Conservation (phyloP, 2,329 filamentous ascomycete genomes). For the Alternaria panax region DNA sequence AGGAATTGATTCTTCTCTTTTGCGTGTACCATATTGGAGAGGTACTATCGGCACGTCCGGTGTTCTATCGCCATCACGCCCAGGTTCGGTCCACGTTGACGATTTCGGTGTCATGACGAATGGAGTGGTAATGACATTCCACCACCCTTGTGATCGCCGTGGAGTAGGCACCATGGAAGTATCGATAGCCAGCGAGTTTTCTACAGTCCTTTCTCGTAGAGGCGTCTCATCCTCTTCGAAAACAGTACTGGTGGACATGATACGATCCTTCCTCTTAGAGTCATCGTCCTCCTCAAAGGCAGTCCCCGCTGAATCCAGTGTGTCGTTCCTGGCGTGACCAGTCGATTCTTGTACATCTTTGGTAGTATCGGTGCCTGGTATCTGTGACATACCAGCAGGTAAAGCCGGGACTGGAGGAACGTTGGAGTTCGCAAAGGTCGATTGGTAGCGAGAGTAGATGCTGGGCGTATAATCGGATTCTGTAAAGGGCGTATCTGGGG, state of each 20-base stretch:
- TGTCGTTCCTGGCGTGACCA: conserved; percentile 40
- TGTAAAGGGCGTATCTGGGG: conserved; percentile 64
- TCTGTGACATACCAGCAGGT: conserved; percentile 31
- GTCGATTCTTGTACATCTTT: conserved; percentile 4
- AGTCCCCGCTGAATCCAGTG: conserved; percentile 47
- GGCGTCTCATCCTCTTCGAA: conserved; percentile 72
- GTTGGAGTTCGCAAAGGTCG: conserved; percentile 45
- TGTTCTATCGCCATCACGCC: conserved; percentile 29
- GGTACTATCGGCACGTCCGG: conserved; percentile 47
- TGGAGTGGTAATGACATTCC: conserved; percentile 77
- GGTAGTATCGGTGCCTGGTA: conserved; percentile 6
- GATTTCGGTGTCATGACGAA: conserved; percentile 58
- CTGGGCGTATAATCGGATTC: conserved; percentile 65
- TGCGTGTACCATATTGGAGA: conserved; percentile 29
- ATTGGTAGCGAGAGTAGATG: conserved; percentile 66
- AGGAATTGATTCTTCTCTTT: conserved; percentile 29
- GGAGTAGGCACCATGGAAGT: conserved; percentile 57
- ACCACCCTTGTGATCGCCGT: conserved; percentile 73
- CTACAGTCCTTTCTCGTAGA: conserved; percentile 32
- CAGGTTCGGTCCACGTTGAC: conserved; percentile 44
- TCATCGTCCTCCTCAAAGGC: conserved; percentile 59
- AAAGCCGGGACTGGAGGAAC: conserved; percentile 61
- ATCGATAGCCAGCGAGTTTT: conserved; percentile 48
- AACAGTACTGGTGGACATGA: conserved; percentile 67
- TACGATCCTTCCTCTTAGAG: conserved; percentile 51